phyloP scores from a whole-genome alignment of 2,329 filamentous ascomycete species.

The Huntiella moniliformis region DNA sequence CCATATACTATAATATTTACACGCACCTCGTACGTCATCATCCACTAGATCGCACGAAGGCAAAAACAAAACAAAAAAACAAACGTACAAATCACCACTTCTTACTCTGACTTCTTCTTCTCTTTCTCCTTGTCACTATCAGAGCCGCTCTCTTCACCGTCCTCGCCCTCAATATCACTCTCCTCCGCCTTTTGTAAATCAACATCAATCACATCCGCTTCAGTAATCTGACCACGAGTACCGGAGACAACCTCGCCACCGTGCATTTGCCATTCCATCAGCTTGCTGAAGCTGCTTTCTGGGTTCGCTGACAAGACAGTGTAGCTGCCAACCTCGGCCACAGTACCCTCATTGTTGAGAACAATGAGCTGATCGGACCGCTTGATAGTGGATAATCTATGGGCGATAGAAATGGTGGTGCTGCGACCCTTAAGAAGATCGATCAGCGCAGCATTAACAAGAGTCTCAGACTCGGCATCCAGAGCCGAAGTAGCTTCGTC shows the following conservation, averaged over 20 bases:
- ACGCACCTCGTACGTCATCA: too few relatives aligned
- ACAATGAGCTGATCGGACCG: conserved; percentile 89
- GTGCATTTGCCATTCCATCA: conserved; percentile 98
- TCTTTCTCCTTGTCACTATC: not conserved
- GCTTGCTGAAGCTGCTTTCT: conserved; percentile 71
- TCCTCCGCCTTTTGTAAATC: conserved; percentile 24
- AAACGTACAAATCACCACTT: conserved; percentile 2
- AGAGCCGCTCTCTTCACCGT: conserved; percentile 14
- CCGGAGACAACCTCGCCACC: conserved; percentile 43
- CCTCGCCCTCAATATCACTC: conserved; percentile 17
- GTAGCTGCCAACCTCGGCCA: conserved; percentile 83
- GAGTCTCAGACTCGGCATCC: conserved; percentile 88
- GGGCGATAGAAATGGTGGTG: conserved; percentile 94
- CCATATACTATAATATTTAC: too few relatives aligned
- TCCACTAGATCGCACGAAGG: not conserved
- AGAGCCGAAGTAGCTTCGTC: conserved; percentile 93
- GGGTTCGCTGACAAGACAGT: conserved; percentile 51
- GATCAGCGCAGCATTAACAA: conserved; percentile 79
- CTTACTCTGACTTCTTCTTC: not conserved
- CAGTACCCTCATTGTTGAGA: conserved; percentile 64
- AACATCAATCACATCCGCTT: conserved; percentile 33
- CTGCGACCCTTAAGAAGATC: conserved; percentile 69
- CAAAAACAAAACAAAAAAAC: not conserved
- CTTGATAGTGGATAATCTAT: conserved; percentile 91
- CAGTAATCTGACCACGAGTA: conserved; percentile 25